A percentile compares a stretch with the other conserved stretches of the same genome.
phyloP scores from a whole-genome alignment of 495 filamentous ascomycete species.

The Rusavskia elegans region DNA sequence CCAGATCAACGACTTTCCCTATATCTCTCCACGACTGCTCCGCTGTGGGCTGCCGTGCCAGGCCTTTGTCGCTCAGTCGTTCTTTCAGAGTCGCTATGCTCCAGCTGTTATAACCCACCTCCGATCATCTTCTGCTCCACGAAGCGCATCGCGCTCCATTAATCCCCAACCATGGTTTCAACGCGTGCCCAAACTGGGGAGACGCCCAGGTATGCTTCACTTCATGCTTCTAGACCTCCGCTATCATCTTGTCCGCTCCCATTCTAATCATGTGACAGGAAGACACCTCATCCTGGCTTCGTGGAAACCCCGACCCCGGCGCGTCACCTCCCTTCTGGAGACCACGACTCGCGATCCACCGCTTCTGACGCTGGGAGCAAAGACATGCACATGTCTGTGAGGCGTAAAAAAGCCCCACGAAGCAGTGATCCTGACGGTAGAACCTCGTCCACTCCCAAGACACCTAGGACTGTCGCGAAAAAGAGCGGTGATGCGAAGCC shows the following conservation, averaged over 20 bases:
- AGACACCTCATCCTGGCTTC: constrained; percentile 38
- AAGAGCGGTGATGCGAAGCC: not conserved
- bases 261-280: constrained; percentile 22
- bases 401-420: not conserved
- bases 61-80: too few species aligned
- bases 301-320: constrained; percentile 45
- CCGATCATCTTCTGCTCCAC: too few species aligned
- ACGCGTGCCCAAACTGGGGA: constrained; percentile 6
- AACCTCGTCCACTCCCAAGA: not conserved
- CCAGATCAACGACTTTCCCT: too few species aligned
- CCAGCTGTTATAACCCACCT: too few species aligned
- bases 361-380: constrained; percentile 16
- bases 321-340: constrained; percentile 20
- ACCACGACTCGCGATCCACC: constrained; percentile 18
- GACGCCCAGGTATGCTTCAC: constrained; percentile 22
- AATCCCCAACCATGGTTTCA: not conserved
- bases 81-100: too few species aligned
- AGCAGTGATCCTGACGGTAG: not conserved
- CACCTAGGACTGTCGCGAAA: not conserved
- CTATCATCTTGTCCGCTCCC: constrained; percentile 1
- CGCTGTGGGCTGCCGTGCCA: too few species aligned
- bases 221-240: not conserved
- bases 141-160: too few species aligned
- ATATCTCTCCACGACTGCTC: too few species aligned
- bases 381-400: not conserved